Base-by-base conservation (phyloP, 1,139 yeast genomes). In the Arxiozyma heterogenica region DNA sequence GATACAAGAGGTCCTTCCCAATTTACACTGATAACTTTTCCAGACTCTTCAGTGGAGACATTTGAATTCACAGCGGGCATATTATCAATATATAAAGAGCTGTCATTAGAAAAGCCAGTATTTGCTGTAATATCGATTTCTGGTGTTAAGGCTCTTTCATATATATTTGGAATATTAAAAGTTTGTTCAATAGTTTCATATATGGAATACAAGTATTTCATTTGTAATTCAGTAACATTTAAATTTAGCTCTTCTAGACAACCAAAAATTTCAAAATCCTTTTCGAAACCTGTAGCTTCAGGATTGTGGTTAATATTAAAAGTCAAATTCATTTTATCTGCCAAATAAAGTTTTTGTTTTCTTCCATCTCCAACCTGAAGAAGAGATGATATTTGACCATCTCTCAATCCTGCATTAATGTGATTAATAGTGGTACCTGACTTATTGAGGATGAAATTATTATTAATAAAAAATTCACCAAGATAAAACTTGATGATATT, bases 381-480 rank as follows among this genome's bases (percentile, higher is more conserved):
- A 12, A 71, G 70, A 0, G 97, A 85, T 1, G 79, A 70, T 41
- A 91, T 70, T 54, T 78, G 79, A 11, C 91, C 83, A 49, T 88
- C 82, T 45, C 93, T 74, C 23, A 94, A 74, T 1, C 96, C 95
- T 11, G 89, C 78, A 17, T 74, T 66, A 20, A 84, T 79, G 17
- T 77, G 66, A 59, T 85, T 84, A 50, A 82, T 72, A 9, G 72
- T 65, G 4, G 61, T 67, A 5, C 51, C 48, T 7, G 57, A 64
- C 6, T 65, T 63, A 8, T 66, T 59, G 7, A 63, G 63, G 2
- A 65, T 63, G 64, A 89, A 89, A 15, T 71, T 70, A 67, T 91
- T 93, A 4, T 77, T 73, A 25, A 91, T 82, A 62, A 79, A 86
- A 12, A 93, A 72, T 66, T 93, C 96, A 58, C 99, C 99, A 54